Base-by-base conservation (phyloP, 768 basidiomycete species). In the Mycena sanguinolenta region DNA sequence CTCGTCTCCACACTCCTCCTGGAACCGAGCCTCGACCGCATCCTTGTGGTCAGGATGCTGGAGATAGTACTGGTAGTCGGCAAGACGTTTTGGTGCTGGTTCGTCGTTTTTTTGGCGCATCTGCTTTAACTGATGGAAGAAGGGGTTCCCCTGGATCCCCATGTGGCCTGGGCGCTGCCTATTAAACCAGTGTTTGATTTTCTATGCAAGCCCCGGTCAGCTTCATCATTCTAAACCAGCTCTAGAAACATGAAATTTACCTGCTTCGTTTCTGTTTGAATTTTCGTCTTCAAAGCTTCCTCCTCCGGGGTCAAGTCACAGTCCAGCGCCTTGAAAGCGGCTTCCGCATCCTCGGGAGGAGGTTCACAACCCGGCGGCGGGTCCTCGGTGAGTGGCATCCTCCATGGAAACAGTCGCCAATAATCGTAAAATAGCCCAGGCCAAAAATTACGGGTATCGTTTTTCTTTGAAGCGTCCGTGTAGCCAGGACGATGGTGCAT, bases 351-450 rank as follows among this genome's bases (percentile, higher is more conserved):
- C 7, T 6, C 52, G 2, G 34, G 16, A 23, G 21, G 1, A 23
- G 25, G 4, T 6, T 27, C 16, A 2, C 2, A 9, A 2, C 30
- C 52, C 3, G 34, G 23, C 17, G 36, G 34, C 1, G 64, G 64
- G 1, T 59, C 58, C 25, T 59, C 58, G 6, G n/a, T 16, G 1
- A 67, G n/a, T 2, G 36, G n/a, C 3, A 67, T 12, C 1, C 60
- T 19, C 66, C 66, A 67, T 3, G 50, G 59, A 36, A 62, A 67
- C 4, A 2, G 1, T 0, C 44, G 25, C 66, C 66, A 67, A n/a
- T 67, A 67, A 2, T 34, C 36, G 36, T 9, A 10, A n/a, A 60
- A 67, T 27, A 61, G 55, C 0, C 13, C n/a, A 2, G 14, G 49
- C 39, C 32, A 67, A n/a, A 67, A 67, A 1, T 10, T 10, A n/a